phyloP scores from a whole-genome alignment of 2,329 filamentous ascomycete genomes.

The Teratosphaeria nubilosa region DNA sequence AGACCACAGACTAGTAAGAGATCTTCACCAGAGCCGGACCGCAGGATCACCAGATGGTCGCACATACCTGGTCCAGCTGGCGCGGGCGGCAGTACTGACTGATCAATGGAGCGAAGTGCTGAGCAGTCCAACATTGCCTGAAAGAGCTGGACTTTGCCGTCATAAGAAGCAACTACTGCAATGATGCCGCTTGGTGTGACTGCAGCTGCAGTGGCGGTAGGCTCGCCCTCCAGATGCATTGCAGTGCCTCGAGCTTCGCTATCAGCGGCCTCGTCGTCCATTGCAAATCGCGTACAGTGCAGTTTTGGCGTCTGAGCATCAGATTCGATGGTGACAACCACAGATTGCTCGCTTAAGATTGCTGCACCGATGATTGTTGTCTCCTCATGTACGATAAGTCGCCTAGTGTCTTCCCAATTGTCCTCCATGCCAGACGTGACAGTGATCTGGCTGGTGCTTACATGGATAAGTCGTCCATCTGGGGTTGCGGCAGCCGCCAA shows the following conservation, averaged over 20 bases:
- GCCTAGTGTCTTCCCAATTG: constrained; percentile 20
- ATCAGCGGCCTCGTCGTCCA: neutral
- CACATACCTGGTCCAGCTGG: constrained; percentile 9
- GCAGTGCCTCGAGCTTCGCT: neutral
- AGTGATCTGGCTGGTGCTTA: constrained; percentile 16
- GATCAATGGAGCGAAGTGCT: neutral
- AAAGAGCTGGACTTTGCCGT: neutral
- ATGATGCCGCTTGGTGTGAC: neutral
- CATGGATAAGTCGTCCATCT: constrained; percentile 19
- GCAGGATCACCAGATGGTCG: constrained; percentile 16
- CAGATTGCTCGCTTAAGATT: constrained; percentile 3
- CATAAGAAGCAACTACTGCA: neutral
- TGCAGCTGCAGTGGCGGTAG: neutral
- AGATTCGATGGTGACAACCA: neutral
- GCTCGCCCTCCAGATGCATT: neutral
- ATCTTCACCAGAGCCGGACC: neutral
- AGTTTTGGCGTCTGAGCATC: neutral
- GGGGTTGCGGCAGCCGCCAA: constrained; percentile 12
- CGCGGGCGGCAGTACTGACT: neutral
- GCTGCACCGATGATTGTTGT: constrained; percentile 15
- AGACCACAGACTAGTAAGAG: constrained; percentile 18
- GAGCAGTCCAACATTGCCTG: neutral
- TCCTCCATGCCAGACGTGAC: constrained; percentile 10
- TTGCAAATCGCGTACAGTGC: neutral
- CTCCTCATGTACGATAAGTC: constrained; percentile 4